phyloP scores from a whole-genome alignment of 164 flowering plant species.

The Magnolia officinalis region DNA sequence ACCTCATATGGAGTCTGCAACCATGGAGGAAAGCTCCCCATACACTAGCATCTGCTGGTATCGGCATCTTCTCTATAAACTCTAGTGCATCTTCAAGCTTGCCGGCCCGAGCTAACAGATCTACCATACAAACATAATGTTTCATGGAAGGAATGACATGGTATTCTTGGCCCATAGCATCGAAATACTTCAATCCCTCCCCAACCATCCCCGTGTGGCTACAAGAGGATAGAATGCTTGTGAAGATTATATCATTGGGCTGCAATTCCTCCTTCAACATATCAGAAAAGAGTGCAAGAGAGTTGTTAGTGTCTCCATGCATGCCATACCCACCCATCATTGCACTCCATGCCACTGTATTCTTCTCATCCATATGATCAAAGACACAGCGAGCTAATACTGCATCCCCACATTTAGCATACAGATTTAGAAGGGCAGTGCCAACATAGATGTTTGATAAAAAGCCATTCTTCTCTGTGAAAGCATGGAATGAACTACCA shows the following conservation, averaged over 20 bases:
- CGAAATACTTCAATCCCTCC: slow-evolving; percentile 58
- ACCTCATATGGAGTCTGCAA: slow-evolving; percentile 54
- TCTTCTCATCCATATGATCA: slow-evolving; percentile 53
- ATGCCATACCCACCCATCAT: slow-evolving; percentile 72
- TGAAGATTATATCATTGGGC: slow-evolving; percentile 62
- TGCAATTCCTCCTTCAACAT: slow-evolving; percentile 52
- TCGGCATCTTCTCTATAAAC: slow-evolving; percentile 57
- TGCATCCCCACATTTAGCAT: slow-evolving; percentile 69
- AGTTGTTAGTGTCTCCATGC: slow-evolving; percentile 48
- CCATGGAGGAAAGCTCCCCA: slow-evolving; percentile 77
- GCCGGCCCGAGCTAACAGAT: slow-evolving; percentile 64
- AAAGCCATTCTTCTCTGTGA: slow-evolving; percentile 44
- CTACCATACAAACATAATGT: slow-evolving; percentile 81
- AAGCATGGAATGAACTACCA: slow-evolving; percentile 64
- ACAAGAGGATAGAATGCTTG: slow-evolving; percentile 60
- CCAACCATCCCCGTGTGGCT: slow-evolving; percentile 67
- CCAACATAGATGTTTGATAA: slow-evolving; percentile 49
- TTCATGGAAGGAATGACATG: slow-evolving; percentile 50
- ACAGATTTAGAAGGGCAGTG: slow-evolving; percentile 62
- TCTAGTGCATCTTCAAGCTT: slow-evolving; percentile 64
- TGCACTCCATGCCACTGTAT: slow-evolving; percentile 59
- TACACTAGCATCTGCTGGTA: slow-evolving; percentile 40
- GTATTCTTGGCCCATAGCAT: slow-evolving; percentile 44
- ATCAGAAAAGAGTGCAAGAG: slow-evolving; percentile 43
- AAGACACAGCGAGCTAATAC: slow-evolving; percentile 51